Evolutionary conservation across 371 early-diverging fungal species (phyloP), one percentile per base, ranked within the genome.

Genomic region (Syncephalastrum sp.): DNA sequence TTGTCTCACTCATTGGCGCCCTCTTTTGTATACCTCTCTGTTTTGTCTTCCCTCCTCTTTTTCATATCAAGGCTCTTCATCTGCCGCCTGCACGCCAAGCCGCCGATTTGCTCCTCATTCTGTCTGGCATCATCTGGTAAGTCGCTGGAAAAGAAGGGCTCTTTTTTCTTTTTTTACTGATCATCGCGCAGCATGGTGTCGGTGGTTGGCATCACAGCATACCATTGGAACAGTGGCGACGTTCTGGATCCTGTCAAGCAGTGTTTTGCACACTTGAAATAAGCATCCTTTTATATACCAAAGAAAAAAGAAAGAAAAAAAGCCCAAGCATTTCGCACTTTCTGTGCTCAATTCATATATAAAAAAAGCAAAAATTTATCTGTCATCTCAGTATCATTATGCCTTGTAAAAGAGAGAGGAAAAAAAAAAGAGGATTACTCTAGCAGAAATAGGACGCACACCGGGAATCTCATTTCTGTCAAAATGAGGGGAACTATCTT

Each of bases 31-130:
- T 84, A 19, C 87, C 88, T 15, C 65, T 89, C 50, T 82, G 86
- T 42, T 93, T 92, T 59, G 81, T 94, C 16, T 94, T 91, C 69
- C 93, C 93, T 5, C 82, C 92, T 3, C 62, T 93, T 42, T 91
- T 93, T 79, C 93, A 93, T 72, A 73, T 76, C 64, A 86, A 80
- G 63, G 86, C 82, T 2, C 61, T 82, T 24, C 13, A 33, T 4
- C 48, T 73, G 14, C 73, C 73, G 19, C 46, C 59, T 15, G 72
- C 75, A 29, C 67, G 74, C 42, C 62, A 64, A 1, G 38, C 56
- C 1, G 75, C 70, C 21, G 88, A 92, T 60, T 57, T 78, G 29
- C 60, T 71, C 13, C 54, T 93, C 33, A 82, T 86, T 50, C 50
- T 68, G 15, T 90, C 93, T 82, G 94, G 93, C 42, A 42, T 79